These are phyloP conservation scores for Wickerhamomyces alni DNA, from an alignment of 805 yeast genomes.

Conservation along the genomic window DNA sequence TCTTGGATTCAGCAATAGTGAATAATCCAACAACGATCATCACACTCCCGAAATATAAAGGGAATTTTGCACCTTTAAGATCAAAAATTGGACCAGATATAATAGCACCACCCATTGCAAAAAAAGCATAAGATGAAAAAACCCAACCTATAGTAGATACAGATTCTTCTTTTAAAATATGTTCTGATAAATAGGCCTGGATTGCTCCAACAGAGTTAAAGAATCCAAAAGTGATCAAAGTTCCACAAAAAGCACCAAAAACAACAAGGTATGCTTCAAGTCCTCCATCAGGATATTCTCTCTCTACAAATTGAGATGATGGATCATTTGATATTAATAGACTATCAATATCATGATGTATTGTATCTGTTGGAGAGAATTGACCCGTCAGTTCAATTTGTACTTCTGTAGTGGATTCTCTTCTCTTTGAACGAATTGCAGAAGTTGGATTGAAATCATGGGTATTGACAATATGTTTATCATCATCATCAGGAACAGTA, in stretches of 20 bases:
- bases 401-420: too few relatives aligned
- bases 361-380: too few relatives aligned
- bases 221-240: slow-evolving; percentile 55
- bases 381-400: background rate
- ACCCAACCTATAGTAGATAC: slow-evolving; percentile 63
- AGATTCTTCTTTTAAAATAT: slow-evolving; percentile 40
- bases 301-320: background rate
- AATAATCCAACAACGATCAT: slow-evolving; percentile 44
- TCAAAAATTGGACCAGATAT: slow-evolving; percentile 49
- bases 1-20: slow-evolving; percentile 41
- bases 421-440: too few relatives aligned
- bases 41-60: slow-evolving; percentile 39
- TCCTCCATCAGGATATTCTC: slow-evolving; percentile 35
- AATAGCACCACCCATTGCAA: slow-evolving; percentile 26
- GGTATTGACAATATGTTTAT: too few relatives aligned
- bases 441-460: too few relatives aligned
- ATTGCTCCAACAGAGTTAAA: slow-evolving; percentile 63
- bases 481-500: too few relatives aligned
- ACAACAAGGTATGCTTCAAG: slow-evolving; percentile 29
- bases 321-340: background rate
- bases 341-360: background rate
- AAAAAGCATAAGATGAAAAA: slow-evolving; percentile 33
- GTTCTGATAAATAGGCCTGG: slow-evolving; percentile 52
- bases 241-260: slow-evolving; percentile 43
- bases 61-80: slow-evolving; percentile 48